A percentile compares a stretch with the other conserved stretches of the same genome.
Evolutionary conservation across 345 rosid species (phyloP).

Genomic region (Kandelia obovata): DNA sequence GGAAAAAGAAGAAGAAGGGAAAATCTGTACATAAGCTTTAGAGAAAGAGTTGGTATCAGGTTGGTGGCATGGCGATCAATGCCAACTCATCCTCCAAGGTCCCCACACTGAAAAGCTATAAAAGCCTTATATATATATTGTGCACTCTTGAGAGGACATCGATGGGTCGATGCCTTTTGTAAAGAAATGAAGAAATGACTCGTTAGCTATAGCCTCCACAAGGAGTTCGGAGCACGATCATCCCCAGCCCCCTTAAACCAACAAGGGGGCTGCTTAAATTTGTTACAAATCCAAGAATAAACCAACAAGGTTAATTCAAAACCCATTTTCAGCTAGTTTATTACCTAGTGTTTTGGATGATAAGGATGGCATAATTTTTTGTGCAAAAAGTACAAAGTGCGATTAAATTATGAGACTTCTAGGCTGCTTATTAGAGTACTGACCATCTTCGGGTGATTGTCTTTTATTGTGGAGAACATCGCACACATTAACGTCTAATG

Average conservation of each 20-base stretch:
- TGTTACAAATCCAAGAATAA: background rate
- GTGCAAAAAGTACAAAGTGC: no score
- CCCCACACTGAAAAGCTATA: conserved; percentile 9
- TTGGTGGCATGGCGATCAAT: conserved; percentile 11
- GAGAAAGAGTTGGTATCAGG: conserved; percentile 9
- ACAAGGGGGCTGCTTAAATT: no score
- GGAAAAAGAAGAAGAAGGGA: background rate
- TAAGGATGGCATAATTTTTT: no score
- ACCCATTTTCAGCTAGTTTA: background rate
- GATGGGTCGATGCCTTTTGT: background rate
- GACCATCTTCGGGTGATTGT: background rate
- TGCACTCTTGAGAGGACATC: conserved; percentile 4
- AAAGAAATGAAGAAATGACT: conserved; percentile 4
- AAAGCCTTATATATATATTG: background rate
- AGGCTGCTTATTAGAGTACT: no score
- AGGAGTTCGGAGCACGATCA: conserved; percentile 3
- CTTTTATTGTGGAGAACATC: background rate
- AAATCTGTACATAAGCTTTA: background rate
- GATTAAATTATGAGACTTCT: no score
- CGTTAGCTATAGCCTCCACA: background rate
- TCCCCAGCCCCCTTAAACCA: background rate
- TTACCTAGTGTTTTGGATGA: no score
- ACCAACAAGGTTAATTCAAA: background rate
- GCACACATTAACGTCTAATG: background rate
- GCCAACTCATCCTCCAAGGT: conserved; percentile 12